A percentile compares a stretch with the other conserved stretches of the same genome.
These are phyloP conservation scores for Lichtheimia ramosa DNA, from an alignment of 371 early-diverging fungal species.

Conservation along the genomic window DNA sequence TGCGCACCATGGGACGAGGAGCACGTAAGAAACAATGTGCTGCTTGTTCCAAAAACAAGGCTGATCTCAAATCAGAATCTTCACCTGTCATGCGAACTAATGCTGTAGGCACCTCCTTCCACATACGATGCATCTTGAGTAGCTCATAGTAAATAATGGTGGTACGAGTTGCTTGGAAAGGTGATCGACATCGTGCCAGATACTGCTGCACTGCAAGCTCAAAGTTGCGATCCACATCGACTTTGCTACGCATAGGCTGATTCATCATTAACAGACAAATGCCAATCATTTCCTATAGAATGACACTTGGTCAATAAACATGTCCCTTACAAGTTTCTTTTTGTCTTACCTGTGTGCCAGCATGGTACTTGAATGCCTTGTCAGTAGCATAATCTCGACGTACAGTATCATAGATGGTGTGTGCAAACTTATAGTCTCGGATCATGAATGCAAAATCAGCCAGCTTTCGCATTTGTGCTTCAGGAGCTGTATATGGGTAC, in stretches of 20 bases:
- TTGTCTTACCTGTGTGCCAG: slow-evolving; percentile 69
- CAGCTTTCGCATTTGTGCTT: slow-evolving; percentile 87
- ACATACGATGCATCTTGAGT: slow-evolving; percentile 66
- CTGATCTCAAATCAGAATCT: slow-evolving; percentile 73
- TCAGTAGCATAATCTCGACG: slow-evolving; percentile 88
- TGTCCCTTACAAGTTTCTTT: background rate
- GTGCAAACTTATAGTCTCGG: slow-evolving; percentile 88
- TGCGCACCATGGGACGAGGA: slow-evolving; percentile 69
- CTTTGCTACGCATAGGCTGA: slow-evolving; percentile 53
- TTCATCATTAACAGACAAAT: slow-evolving; percentile 75
- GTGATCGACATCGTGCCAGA: slow-evolving; percentile 61
- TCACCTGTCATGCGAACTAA: slow-evolving; percentile 76
- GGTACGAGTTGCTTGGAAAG: slow-evolving; percentile 71
- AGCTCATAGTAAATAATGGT: slow-evolving; percentile 82
- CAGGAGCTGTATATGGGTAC: slow-evolving; percentile 80
- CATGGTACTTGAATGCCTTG: slow-evolving; percentile 82
- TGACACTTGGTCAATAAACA: slow-evolving; percentile 13
- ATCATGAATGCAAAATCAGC: slow-evolving; percentile 97
- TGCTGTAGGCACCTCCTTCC: slow-evolving; percentile 70
- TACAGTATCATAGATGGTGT: slow-evolving; percentile 84
- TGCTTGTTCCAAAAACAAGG: slow-evolving; percentile 86
- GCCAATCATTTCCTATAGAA: slow-evolving; percentile 93
- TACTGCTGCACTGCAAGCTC: slow-evolving; percentile 78
- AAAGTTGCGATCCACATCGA: slow-evolving; percentile 73
- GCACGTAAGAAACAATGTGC: slow-evolving; percentile 74